phyloP scores from a whole-genome alignment of 139 green algal genomes.

The Bryopsis sp. region DNA sequence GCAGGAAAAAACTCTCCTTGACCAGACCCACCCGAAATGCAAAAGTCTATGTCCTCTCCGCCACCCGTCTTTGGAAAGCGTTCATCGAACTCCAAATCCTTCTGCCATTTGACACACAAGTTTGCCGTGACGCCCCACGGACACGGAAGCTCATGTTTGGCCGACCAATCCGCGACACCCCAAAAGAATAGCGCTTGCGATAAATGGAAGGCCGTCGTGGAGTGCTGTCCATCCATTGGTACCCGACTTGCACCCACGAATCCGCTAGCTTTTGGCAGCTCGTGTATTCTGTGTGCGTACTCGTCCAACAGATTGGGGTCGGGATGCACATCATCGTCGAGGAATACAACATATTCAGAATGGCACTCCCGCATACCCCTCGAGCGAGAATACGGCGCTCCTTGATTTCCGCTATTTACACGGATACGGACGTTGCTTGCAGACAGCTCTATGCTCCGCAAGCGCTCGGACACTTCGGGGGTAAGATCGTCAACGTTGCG shows the following conservation, averaged over 20 bases:
- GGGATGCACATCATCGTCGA: conserved; percentile 28
- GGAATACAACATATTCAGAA: conserved; percentile 23
- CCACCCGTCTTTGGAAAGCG: conserved; percentile 21
- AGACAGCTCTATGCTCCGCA: neutral
- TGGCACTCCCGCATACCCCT: conserved; percentile 22
- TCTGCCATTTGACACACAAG: neutral
- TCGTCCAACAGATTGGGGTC: conserved; percentile 17
- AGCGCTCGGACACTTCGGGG: neutral
- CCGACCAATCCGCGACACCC: conserved; percentile 19
- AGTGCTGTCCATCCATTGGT: neutral
- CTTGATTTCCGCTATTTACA: conserved; percentile 19
- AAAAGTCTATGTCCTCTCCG: conserved; percentile 29
- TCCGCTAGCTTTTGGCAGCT: conserved; percentile 3
- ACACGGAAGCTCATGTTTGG: neutral
- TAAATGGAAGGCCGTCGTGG: conserved; percentile 22
- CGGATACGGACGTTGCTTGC: conserved; percentile 15
- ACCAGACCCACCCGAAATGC: neutral
- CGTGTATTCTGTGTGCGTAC: conserved; percentile 21
- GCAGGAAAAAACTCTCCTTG: neutral
- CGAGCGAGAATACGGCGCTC: conserved; percentile 19
- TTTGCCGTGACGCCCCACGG: conserved; percentile 31
- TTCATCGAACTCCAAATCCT: neutral
- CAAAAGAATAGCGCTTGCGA: conserved; percentile 17
- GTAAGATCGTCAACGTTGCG: neutral
- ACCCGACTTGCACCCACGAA: conserved; percentile 19